Evolutionary conservation across 2,329 filamentous ascomycete species (phyloP).

Genomic region (Sodiomyces alkalinus): DNA sequence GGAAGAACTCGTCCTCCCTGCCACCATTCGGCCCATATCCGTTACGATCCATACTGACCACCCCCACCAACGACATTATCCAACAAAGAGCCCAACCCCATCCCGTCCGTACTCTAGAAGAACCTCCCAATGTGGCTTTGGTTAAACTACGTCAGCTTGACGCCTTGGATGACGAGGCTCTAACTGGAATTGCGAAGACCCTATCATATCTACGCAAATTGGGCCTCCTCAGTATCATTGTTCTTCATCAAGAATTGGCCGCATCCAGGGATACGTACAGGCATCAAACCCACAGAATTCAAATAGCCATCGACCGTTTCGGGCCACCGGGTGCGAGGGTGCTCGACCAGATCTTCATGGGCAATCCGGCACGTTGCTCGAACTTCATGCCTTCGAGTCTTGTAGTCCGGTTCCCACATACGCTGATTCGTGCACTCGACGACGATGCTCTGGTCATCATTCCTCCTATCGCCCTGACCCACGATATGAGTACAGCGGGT

Average conservation of each 20-base stretch:
- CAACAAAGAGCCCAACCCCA: slow-evolving; percentile 14
- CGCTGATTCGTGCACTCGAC: slow-evolving; percentile 16
- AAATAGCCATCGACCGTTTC: slow-evolving; percentile 57
- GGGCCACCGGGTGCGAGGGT: slow-evolving; percentile 53
- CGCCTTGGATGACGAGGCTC: slow-evolving; percentile 47
- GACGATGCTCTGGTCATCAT: slow-evolving; percentile 22
- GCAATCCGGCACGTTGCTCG: background rate
- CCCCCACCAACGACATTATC: too few relatives aligned
- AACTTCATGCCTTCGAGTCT: slow-evolving; percentile 6
- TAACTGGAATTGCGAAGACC: slow-evolving; percentile 68
- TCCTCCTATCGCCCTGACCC: slow-evolving; percentile 24
- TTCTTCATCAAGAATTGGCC: slow-evolving; percentile 54
- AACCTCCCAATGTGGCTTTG: slow-evolving; percentile 52
- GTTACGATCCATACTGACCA: too few relatives aligned
- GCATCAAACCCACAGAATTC: slow-evolving; percentile 57
- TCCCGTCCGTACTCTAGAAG: slow-evolving; percentile 11
- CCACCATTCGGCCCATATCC: too few relatives aligned
- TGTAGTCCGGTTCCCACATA: slow-evolving; percentile 6
- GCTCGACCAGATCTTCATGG: slow-evolving; percentile 22
- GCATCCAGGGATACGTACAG: slow-evolving; percentile 25
- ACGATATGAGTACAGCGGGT: slow-evolving; percentile 21
- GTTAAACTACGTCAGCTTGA: slow-evolving; percentile 72
- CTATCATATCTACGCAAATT: slow-evolving; percentile 70
- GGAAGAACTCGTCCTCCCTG: slow-evolving; percentile 1
- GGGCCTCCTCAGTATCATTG: slow-evolving; percentile 67